Evolutionary conservation across 2,329 filamentous ascomycete species (phyloP), one percentile per base, ranked within the genome.

Genomic region (Dothidotthia symphoricarpi): DNA sequence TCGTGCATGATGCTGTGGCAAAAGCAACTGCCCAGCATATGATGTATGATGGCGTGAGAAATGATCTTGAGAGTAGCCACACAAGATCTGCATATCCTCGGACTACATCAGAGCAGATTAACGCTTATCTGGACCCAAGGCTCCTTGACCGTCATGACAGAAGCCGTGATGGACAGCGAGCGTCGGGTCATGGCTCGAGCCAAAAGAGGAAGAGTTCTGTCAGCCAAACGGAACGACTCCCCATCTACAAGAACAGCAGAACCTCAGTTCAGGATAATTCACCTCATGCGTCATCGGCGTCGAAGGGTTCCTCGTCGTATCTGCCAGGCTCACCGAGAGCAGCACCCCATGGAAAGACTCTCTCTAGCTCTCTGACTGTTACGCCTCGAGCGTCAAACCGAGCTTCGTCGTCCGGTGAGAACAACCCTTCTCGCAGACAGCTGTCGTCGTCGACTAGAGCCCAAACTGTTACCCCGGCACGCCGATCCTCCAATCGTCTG

Each of bases 151-250:
- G 17, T 6, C 2, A 2, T 24, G 15, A 5, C 16, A 19, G 14
- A 16, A 19, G 28, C 11, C 24, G 24, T 12, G 25, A 13, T 17
- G 6, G 12, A 8, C n/a, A 14, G 3, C 17, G 28, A 24, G 9
- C 16, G 1, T 17, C 6, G 1, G 31, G 27, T 2, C 14, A 37
- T 1, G 17, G 12, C 10, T n/a, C 19, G 11, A 31, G 17, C 12
- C 35, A 33, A 0, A 57, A 55, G 39, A 42, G 55, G 12, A 51
- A 51, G 30, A 32, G 24, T 15, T 24, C 38, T 6, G 27, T 16
- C 3, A 25, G 16, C 17, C 16, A 42, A 22, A 14, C 13, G n/a
- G 37, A 40, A 4, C 29, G 31, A 12, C 19, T 33, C 13, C 13
- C 1, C 10, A 9, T 28, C 8, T 29, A 29, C 11, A 59, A 59